Evolutionary conservation across 140 eudicot genomes (phyloP).

Genomic region (Flaveria floridana): DNA sequence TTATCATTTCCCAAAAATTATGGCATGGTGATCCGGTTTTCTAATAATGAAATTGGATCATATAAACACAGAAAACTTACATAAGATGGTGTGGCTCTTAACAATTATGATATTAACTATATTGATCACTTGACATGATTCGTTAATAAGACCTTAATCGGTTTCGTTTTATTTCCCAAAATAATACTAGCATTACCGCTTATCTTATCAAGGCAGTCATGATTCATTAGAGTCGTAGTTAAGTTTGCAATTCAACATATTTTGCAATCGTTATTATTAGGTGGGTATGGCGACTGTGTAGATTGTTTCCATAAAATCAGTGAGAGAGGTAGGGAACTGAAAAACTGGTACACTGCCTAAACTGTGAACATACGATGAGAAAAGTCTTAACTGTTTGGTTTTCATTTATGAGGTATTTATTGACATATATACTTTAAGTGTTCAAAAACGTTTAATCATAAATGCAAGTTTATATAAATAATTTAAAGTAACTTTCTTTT

Average conservation of each 20-base stretch:
- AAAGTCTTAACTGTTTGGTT: constrained; percentile 30
- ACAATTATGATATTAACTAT: too few species aligned
- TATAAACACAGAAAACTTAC: too few species aligned
- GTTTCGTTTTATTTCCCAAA: neutral
- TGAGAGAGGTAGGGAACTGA: constrained; percentile 24
- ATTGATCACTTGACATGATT: neutral
- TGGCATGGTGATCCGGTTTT: too few species aligned
- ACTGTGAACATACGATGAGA: constrained; percentile 20
- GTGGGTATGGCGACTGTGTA: constrained; percentile 26
- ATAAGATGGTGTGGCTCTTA: too few species aligned
- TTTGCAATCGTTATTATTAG: constrained; percentile 27
- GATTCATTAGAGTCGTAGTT: constrained; percentile 1
- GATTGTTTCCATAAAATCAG: constrained; percentile 26
- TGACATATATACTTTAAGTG: neutral
- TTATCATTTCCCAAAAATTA: too few species aligned
- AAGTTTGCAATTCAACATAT: constrained; percentile 12
- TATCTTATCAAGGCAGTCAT: constrained; percentile 6
- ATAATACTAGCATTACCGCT: neutral
- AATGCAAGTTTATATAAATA: too few species aligned
- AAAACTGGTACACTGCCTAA: constrained; percentile 25
- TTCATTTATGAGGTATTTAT: constrained; percentile 29
- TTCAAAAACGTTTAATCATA: neutral
- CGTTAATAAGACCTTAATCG: neutral
- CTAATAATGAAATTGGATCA: too few species aligned
- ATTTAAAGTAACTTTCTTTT: neutral